Evolutionary conservation across 2,329 filamentous ascomycete genomes (phyloP).

Genomic region (Stagonosporopsis cucurbitacearum): DNA sequence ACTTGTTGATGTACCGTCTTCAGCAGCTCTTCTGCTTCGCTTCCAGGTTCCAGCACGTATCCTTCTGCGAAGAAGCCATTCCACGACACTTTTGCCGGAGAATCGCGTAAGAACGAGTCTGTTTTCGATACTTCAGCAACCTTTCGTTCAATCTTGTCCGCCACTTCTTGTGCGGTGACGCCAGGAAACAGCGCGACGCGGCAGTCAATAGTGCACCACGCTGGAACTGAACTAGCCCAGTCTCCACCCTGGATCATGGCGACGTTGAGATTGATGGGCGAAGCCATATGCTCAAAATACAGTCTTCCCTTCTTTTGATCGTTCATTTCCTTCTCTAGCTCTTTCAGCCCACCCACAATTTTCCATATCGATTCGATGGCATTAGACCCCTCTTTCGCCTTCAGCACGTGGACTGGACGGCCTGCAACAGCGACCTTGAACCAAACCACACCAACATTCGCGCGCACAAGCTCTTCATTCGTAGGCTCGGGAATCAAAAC

Average conservation of each 20-base stretch:
- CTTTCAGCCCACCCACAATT: conserved; percentile 22
- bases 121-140: conserved; percentile 15
- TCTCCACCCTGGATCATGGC: conserved; percentile 32
- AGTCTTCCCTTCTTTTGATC: conserved; percentile 23
- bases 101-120: conserved; percentile 21
- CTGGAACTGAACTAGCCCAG: conserved; percentile 30
- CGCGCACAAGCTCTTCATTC: conserved; percentile 28
- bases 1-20: conserved; percentile 22
- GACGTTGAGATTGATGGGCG: conserved; percentile 28
- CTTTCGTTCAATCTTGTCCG: conserved; percentile 24
- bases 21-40: conserved; percentile 24
- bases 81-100: conserved; percentile 26
- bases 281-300: conserved; percentile 23
- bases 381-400: conserved; percentile 27
- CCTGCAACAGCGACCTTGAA: conserved; percentile 29
- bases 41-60: conserved; percentile 26
- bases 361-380: conserved; percentile 27
- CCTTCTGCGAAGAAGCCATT: conserved; percentile 34
- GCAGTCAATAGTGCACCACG: conserved; percentile 32
- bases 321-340: conserved; percentile 28
- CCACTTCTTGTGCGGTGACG: conserved; percentile 23
- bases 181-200: conserved; percentile 30
- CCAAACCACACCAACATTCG: conserved; percentile 32
- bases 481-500: conserved; percentile 27
- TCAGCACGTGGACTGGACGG: conserved; percentile 26